Evolutionary conservation across 1,284 basidiomycete species (phyloP).

Genomic region (Fomitopsis betulina): DNA sequence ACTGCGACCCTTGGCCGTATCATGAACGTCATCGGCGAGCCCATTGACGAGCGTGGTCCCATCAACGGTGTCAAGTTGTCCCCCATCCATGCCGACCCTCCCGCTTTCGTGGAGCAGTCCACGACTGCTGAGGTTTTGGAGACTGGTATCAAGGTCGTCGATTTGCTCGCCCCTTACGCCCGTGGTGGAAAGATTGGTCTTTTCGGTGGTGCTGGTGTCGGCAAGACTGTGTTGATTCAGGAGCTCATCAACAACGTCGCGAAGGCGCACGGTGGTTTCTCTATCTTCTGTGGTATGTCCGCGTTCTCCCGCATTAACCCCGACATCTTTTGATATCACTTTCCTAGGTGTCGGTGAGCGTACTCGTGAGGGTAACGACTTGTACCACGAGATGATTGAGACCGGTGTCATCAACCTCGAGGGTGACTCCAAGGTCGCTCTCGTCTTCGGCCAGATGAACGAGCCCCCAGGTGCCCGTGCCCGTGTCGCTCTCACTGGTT

Average conservation of each 20-base stretch:
- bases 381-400: constrained; percentile 99
- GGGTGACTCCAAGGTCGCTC: constrained; percentile 98
- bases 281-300: constrained; percentile 93
- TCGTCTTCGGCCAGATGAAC: constrained; percentile 99
- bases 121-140: constrained; percentile 97
- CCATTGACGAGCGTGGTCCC: constrained; percentile 98
- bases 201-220: constrained; percentile 99
- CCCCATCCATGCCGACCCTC: constrained; percentile 96
- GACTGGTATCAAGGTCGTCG: constrained; percentile 99
- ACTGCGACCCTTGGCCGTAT: constrained; percentile 93
- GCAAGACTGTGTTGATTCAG: constrained; percentile 98
- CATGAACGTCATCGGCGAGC: constrained; percentile 99
- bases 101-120: constrained; percentile 96
- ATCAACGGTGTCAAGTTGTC: constrained; percentile 91
- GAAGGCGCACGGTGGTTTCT: constrained; percentile 99
- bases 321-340: background rate
- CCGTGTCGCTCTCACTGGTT: constrained; percentile 97
- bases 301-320: constrained; percentile 1
- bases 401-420: constrained; percentile 99
- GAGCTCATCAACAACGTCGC: constrained; percentile 99
- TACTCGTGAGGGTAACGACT: constrained; percentile 99
- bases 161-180: constrained; percentile 97
- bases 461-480: constrained; percentile 99
- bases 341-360: constrained; percentile 93
- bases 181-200: constrained; percentile 99